Base-by-base conservation (phyloP, 2,329 filamentous ascomycete species). In the Nigrospora osmanthi region DNA sequence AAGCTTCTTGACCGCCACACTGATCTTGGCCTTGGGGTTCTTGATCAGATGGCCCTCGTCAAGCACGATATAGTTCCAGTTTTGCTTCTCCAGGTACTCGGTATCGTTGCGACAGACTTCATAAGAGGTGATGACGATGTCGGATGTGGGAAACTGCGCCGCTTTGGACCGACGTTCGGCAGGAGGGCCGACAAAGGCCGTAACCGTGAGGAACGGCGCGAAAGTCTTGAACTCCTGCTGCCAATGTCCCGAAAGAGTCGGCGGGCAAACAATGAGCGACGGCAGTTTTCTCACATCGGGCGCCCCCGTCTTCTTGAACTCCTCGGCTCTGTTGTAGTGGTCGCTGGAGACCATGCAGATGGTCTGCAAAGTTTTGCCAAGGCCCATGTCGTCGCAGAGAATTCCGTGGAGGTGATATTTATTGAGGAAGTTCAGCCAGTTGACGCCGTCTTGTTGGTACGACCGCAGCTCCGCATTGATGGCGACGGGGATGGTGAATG, bases 31-130 rank as follows among this genome's bases (percentile, higher is more conserved):
- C 62, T 93, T 94, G 4, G 93, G 89, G 62, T 98, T 98, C 73
- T 98, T 98, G 74, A 98, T 98, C 51, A 98, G 70, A 69, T 98
- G 93, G 2, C 94, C 93, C 69, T 98, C 93, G 58, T 98, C 93
- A 9, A 98, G 79, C 4, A 98, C 90, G 46, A 93, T 87, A 61
- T 98, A 98, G 62, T 98, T 98, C 89, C 91, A 98, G 54, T 79
- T 93, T 59, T 93, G 80, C 44, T 87, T 81, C 38, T 80, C 79
- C 32, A 98, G 76, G 5, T 91, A 65, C 10, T 96, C 89, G n/a
- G 84, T 81, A 59, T 98, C 93, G 53, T 98, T 98, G 43, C 94
- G 83, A 61, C 91, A 96, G 41, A 98, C 93, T 62, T 98, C 94
- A 59, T 98, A 98, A 0, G 91, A 97, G 1, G 94, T 98, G 50